Conservation (phyloP, 768 basidiomycete species). For the Mycena floridula region DNA sequence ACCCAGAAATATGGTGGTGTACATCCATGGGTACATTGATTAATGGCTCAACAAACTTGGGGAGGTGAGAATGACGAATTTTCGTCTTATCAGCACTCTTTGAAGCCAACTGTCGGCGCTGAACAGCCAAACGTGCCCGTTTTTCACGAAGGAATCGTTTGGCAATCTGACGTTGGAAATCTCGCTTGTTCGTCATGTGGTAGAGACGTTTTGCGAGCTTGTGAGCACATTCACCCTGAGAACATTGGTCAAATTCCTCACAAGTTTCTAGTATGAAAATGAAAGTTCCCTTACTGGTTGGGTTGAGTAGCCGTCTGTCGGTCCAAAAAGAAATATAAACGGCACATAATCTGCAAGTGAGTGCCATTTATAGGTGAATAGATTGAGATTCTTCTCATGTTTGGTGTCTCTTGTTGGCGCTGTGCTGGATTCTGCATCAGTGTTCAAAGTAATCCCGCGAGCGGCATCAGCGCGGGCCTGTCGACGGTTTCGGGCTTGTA, state of each 20-base stretch:
- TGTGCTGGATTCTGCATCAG: too few species aligned
- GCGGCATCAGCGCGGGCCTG: too few species aligned
- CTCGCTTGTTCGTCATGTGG: neutral
- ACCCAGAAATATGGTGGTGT: neutral
- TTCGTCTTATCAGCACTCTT: too few species aligned
- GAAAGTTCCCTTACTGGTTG: constrained; percentile 21
- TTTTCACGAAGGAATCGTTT: neutral
- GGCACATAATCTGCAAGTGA: constrained; percentile 24
- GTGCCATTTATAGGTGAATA: constrained; percentile 27
- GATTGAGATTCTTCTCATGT: constrained; percentile 14
- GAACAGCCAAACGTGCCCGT: neutral
- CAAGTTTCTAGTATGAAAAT: too few species aligned
- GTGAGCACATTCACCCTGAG: neutral
- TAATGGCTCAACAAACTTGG: neutral
- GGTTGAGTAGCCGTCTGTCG: constrained; percentile 31
- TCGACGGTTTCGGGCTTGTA: constrained; percentile 4
- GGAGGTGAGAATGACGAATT: too few species aligned
- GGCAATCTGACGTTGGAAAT: neutral
- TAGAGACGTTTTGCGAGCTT: neutral
- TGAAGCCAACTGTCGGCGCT: neutral
- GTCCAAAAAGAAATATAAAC: constrained; percentile 20
- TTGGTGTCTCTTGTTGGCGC: neutral
- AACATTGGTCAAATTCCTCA: neutral
- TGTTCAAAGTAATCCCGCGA: too few species aligned
- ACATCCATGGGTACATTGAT: neutral